Evolutionary conservation across 2,329 filamentous ascomycete genomes (phyloP).

Genomic region (Scedosporium dehoogii): DNA sequence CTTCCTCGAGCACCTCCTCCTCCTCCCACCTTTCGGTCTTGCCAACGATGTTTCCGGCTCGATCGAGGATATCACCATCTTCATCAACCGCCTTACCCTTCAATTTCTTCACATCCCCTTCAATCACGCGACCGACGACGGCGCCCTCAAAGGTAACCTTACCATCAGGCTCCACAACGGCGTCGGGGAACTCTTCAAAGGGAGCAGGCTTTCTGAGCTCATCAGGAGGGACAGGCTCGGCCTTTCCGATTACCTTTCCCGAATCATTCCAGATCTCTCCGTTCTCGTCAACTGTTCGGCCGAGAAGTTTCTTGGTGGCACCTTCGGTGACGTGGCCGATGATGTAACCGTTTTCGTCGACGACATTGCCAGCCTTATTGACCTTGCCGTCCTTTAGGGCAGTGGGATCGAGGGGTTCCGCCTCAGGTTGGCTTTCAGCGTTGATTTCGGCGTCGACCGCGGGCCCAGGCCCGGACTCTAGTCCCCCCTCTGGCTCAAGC

Average conservation of each 20-base stretch:
- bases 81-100: constrained; percentile 57
- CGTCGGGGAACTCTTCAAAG: constrained; percentile 49
- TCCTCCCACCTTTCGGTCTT: constrained; percentile 60
- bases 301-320: constrained; percentile 51
- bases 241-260: constrained; percentile 58
- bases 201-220: constrained; percentile 35
- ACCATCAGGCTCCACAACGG: constrained; percentile 42
- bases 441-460: not conserved
- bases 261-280: constrained; percentile 63
- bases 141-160: constrained; percentile 40
- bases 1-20: constrained; percentile 39
- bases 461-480: constrained; percentile 13
- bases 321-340: constrained; percentile 57
- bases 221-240: constrained; percentile 47
- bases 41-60: constrained; percentile 56
- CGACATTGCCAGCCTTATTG: constrained; percentile 49
- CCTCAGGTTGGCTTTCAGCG: constrained; percentile 13
- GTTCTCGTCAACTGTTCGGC: constrained; percentile 53
- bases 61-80: constrained; percentile 60
- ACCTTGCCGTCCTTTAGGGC: constrained; percentile 43
- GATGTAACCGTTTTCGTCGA: constrained; percentile 40
- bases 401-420: constrained; percentile 30
- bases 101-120: constrained; percentile 54
- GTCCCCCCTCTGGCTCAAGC: no score
- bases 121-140: constrained; percentile 49